Evolutionary conservation across 176 grass and related monocot species (phyloP), one percentile per base, ranked within the genome.

Genomic region (Elymus sibiricus): DNA sequence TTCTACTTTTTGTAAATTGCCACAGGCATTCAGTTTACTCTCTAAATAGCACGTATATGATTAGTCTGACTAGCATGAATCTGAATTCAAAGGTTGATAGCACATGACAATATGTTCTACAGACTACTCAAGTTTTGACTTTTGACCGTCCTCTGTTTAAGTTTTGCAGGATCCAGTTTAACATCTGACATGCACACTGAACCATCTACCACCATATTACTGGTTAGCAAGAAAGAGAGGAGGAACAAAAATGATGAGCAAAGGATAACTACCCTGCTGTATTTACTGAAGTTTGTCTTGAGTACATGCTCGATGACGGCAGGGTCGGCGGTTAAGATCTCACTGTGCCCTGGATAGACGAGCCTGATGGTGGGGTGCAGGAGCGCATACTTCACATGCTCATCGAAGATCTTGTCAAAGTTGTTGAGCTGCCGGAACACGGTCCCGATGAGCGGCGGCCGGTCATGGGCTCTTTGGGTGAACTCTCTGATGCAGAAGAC

Each of bases 261-360:
- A 58, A 35, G 47, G 46, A 32, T 35, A 39, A 43, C 39, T 40
- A 90, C 89, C 92, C 89, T 94, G 67, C 70, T 86, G 80, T 94
- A 91, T 70, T 91, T 94, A 61, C 69, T 80, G 92, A 94, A 94
- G 64, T 69, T 94, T 35, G 80, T 84, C 76, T 84, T 94, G 76
- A 91, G 83, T 10, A 94, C 38, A 58, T 94, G 86, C 80, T 91
- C 80, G 16, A 94, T 16, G 79, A 83, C 53, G 62, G 55, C 59
- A 2, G 92, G 86, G 56, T 94, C 92, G 15, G 80, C 19, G 1
- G 86, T 91, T 4, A 11, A 61, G 53, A 94, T 0, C 63, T 89
- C 79, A 15, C 76, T 84, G 69, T 86, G 80, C n/a, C 68, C 84
- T 3, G 63, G 75, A 32, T 22, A 79, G 3, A 81, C 24, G 15